Evolutionary conservation across 1,284 basidiomycete species (phyloP).

Genomic region (Sanghuangporus weigelae): DNA sequence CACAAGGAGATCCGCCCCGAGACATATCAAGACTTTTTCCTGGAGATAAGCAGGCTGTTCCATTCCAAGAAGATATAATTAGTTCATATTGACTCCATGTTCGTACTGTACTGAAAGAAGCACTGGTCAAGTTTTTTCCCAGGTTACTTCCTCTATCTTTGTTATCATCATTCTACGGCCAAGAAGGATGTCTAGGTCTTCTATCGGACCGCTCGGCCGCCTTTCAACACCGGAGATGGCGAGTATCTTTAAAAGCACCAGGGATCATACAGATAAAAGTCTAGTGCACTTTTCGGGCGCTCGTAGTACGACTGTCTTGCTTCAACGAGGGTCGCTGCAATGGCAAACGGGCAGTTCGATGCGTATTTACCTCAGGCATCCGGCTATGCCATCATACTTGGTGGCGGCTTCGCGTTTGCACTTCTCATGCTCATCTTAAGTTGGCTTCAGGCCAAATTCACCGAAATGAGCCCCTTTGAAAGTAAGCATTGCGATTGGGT

Average conservation of each 20-base stretch:
- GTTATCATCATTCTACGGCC: neutral
- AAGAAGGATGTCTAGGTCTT: neutral
- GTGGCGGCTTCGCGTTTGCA: constrained; percentile 15
- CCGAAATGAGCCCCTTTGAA: constrained; percentile 16
- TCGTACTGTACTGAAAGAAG: no score
- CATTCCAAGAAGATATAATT: no score
- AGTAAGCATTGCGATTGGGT: neutral
- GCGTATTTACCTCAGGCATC: constrained; percentile 16
- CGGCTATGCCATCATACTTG: constrained; percentile 17
- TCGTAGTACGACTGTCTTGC: neutral
- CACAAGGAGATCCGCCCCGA: no score
- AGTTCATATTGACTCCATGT: no score
- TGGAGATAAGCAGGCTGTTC: no score
- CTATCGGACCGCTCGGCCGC: neutral
- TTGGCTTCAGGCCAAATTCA: constrained; percentile 16
- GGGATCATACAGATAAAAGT: neutral
- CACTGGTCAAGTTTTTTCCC: no score
- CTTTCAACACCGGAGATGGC: neutral
- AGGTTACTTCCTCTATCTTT: neutral
- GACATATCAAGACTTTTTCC: no score
- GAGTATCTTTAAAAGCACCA: neutral
- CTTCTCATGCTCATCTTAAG: constrained; percentile 15
- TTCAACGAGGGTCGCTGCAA: neutral
- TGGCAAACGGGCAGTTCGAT: constrained; percentile 16
- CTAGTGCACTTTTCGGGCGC: neutral